These are phyloP conservation scores for Aureobasidium namibiae DNA, from an alignment of 2,329 filamentous ascomycete species.

Conservation along the genomic window DNA sequence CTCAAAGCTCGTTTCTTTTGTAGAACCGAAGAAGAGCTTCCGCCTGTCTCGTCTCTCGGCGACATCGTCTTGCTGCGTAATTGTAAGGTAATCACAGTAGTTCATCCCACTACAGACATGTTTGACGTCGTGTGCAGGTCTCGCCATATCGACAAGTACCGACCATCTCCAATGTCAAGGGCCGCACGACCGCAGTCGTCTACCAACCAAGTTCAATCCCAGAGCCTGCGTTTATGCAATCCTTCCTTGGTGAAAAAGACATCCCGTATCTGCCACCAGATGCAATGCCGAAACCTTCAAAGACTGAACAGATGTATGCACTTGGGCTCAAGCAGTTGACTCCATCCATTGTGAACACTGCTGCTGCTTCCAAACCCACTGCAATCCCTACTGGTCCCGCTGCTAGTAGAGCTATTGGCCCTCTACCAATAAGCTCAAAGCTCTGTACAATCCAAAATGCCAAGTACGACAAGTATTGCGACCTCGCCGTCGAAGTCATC, in stretches of 20 bases:
- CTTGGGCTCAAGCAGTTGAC: conserved; percentile 16
- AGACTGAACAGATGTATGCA: conserved; percentile 27
- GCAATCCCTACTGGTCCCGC: neutral
- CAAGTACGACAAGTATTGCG: conserved; percentile 48
- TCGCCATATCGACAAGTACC: neutral
- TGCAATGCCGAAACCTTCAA: conserved; percentile 14
- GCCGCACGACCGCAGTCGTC: conserved; percentile 18
- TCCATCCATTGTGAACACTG: neutral
- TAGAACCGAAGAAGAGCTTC: conserved; percentile 25
- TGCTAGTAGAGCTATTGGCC: neutral
- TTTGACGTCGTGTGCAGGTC: conserved; percentile 11
- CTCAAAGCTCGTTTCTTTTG: conserved; percentile 55
- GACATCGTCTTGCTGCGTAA: conserved; percentile 58
- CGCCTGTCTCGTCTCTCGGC: conserved; percentile 38
- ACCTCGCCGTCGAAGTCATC: conserved; percentile 66
- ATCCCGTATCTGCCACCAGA: conserved; percentile 17
- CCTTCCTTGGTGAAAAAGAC: conserved; percentile 19
- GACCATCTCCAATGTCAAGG: conserved; percentile 11
- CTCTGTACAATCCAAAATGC: conserved; percentile 60
- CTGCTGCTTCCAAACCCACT: neutral
- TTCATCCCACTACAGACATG: neutral
- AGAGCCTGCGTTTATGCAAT: conserved; percentile 21
- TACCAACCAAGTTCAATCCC: conserved; percentile 22
- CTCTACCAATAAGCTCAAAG: conserved; percentile 28
- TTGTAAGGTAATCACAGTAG: conserved; percentile 20